A percentile compares a stretch with the other conserved stretches of the same genome.
Conservation (phyloP, 441 rosid genomes). For the Geranium incanum region DNA sequence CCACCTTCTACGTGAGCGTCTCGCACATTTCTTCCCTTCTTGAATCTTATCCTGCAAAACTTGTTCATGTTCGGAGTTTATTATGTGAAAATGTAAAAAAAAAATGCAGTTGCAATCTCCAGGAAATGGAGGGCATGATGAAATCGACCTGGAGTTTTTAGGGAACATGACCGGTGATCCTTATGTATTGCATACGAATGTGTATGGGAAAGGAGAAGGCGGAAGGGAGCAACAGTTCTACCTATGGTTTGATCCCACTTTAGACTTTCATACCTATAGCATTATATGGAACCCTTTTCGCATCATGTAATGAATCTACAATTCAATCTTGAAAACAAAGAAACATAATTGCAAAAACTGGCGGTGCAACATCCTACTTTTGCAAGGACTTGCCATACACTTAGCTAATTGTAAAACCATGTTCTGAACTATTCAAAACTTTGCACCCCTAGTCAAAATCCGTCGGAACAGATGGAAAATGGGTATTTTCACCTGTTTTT, state of each 20-base stretch:
- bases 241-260: not conserved
- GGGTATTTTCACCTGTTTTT: no score
- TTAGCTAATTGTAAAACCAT: no score
- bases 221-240: slow-evolving; percentile 8
- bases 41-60: not conserved
- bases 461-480: no score
- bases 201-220: slow-evolving; percentile 2
- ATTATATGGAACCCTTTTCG: slow-evolving; percentile 9
- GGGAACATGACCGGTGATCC: not conserved
- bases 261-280: not conserved
- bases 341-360: no score
- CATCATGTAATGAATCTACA: slow-evolving; percentile 1
- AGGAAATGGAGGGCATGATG: not conserved
- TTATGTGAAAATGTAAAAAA: not conserved
- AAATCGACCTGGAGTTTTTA: slow-evolving; percentile 1
- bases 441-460: no score
- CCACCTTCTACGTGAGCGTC: not conserved
- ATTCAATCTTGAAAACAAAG: not conserved
- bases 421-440: no score
- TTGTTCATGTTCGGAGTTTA: not conserved
- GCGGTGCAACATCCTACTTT: no score
- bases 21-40: not conserved
- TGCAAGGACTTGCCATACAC: no score
- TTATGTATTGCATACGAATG: slow-evolving; percentile 1
- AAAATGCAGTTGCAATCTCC: slow-evolving; percentile 3